Base-by-base conservation (phyloP, 352 stramenopile genomes). In the Phytophthora pseudosyringae region DNA sequence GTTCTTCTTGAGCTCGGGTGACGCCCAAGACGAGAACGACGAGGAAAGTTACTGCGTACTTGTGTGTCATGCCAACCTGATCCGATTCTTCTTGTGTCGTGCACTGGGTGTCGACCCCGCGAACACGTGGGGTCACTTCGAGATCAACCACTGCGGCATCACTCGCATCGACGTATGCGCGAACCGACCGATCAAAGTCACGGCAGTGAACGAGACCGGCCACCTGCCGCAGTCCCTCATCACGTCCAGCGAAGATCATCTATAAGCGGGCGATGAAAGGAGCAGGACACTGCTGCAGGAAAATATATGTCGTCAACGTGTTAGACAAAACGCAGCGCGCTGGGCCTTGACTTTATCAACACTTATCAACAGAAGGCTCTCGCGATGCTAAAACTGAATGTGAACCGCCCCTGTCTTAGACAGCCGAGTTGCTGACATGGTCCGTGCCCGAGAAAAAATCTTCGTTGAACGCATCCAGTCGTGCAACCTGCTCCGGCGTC, bases 91-190 rank as follows among this genome's bases (percentile, higher is more conserved):
- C 40, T 62, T 95, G 28, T 95, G 86, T 55, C 83, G 82, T 47
- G 83, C 84, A 8, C 69, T 95, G 45, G 78, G 82, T 11, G 76
- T 93, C 13, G 69, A 76, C 18, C 69, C 86, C 12, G 51, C 67
- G 10, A 83, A 78, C 12, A 80, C 79, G 8, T 95, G 86, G 86
- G 84, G 84, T 29, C 81, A 91, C 58, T 90, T 95, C 45, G 86
- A 93, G 68, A 93, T 95, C 67, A 93, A 95, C 52, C 84, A 95
- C 58, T 95, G 86, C 61, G 69, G 84, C 59, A 74, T 95, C 65
- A 91, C 86, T 25, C 83, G 84, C 28, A 86, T 95, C 44, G 85
- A 93, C 39, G 67, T 93, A 12, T 88, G 80, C 51, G 70, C 67
- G 39, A 83, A 89, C 68, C 78, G 78, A 3, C 80, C 82, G 15